phyloP scores from a whole-genome alignment of 2,329 filamentous ascomycete species.

The Leptographium galeiforme region DNA sequence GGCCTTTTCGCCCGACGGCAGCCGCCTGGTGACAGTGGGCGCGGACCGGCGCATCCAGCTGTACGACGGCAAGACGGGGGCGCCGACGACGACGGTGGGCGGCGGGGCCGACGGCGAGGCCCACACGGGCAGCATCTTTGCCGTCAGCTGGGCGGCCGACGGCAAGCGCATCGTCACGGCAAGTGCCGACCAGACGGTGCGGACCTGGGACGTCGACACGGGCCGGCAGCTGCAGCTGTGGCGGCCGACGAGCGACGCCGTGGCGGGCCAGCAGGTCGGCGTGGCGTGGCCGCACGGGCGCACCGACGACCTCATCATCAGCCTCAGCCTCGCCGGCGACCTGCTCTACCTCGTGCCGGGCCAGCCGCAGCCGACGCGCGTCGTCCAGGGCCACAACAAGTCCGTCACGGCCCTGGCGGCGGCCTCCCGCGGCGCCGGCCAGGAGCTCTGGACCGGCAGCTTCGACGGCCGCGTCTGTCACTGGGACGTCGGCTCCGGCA shows the following conservation, averaged over 20 bases:
- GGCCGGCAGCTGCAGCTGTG: constrained; percentile 69
- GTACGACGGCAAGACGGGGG: constrained; percentile 92
- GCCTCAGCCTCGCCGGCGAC: constrained; percentile 75
- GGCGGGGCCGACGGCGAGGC: constrained; percentile 22
- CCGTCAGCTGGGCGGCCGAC: constrained; percentile 79
- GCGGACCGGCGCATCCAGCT: constrained; percentile 88
- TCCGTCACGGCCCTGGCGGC: constrained; percentile 66
- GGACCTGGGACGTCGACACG: constrained; percentile 80
- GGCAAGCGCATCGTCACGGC: constrained; percentile 79
- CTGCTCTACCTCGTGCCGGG: constrained; percentile 77
- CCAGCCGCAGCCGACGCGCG: constrained; percentile 50
- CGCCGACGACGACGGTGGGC: constrained; percentile 62
- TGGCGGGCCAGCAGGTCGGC: constrained; percentile 83
- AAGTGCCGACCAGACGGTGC: constrained; percentile 87
- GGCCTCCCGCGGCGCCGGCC: constrained; percentile 38
- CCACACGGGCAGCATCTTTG: constrained; percentile 87
- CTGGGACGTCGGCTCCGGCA: constrained; percentile 65
- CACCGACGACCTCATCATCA: constrained; percentile 78
- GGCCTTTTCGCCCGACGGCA: constrained; percentile 82
- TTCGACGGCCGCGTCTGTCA: constrained; percentile 78
- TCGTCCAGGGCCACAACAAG: constrained; percentile 83
- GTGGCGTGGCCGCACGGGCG: constrained; percentile 79
- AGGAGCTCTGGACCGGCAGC: constrained; percentile 76
- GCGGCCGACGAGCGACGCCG: constrained; percentile 64
- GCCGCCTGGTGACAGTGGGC: constrained; percentile 69